phyloP scores from a whole-genome alignment of 23 red algal species.

The Gracilaria gracilis region DNA sequence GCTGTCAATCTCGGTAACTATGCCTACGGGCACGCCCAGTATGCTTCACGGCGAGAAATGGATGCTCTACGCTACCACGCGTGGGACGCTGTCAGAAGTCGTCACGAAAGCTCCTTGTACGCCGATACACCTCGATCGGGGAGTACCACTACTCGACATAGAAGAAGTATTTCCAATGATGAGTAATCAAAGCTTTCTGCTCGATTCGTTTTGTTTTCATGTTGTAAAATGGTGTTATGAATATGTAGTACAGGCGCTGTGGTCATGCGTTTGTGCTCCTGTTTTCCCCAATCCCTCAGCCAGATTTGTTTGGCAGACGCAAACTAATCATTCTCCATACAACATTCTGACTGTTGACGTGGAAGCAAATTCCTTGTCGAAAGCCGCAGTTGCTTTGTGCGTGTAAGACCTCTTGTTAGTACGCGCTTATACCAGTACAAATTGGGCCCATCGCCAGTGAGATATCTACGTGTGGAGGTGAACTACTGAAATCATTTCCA shows the following conservation, averaged over 20 bases:
- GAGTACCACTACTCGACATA: neutral
- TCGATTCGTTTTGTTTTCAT: neutral
- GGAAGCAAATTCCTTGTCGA: neutral
- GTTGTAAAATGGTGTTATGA: neutral
- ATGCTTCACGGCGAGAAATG: neutral
- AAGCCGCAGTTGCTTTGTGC: too few relatives aligned
- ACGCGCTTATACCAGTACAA: too few relatives aligned
- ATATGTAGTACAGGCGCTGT: neutral
- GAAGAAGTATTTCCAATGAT: slow-evolving; percentile 8
- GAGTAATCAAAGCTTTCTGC: neutral
- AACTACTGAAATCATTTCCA: too few relatives aligned
- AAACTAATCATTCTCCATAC: neutral
- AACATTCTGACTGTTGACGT: neutral
- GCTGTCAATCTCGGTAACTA: neutral
- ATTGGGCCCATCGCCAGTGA: too few relatives aligned
- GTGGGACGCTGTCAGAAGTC: neutral
- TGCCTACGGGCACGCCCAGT: neutral
- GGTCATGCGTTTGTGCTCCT: neutral
- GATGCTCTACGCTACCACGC: neutral
- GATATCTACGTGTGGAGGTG: too few relatives aligned
- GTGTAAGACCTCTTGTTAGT: too few relatives aligned
- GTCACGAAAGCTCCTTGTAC: neutral
- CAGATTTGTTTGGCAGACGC: neutral
- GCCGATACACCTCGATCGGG: neutral
- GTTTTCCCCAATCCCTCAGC: neutral